phyloP scores from a whole-genome alignment of 192 early-diverging fungal species.

The Coemansia sp. region DNA sequence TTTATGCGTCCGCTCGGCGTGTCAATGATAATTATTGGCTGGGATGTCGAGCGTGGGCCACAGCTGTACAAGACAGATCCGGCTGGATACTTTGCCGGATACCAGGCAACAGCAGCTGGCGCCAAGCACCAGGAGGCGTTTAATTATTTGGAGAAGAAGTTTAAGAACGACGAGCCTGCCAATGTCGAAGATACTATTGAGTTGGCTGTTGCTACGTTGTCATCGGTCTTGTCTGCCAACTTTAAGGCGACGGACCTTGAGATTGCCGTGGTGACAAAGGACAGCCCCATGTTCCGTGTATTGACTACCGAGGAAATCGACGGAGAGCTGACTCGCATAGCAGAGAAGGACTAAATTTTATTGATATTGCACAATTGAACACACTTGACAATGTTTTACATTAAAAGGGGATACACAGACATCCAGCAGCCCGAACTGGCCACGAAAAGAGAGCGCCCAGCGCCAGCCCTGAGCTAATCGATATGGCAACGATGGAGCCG shows the following conservation, averaged over 20 bases:
- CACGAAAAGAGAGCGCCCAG: constrained; percentile 61
- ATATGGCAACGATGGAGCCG: constrained; percentile 67
- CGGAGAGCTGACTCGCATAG: constrained; percentile 51
- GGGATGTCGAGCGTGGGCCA: constrained; percentile 94
- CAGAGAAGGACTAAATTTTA: constrained; percentile 40
- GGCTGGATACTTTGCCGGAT: constrained; percentile 97
- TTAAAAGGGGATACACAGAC: constrained; percentile 36
- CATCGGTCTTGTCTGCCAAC: constrained; percentile 86
- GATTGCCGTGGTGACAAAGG: constrained; percentile 80
- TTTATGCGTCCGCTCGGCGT: constrained; percentile 97
- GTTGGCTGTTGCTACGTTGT: constrained; percentile 93
- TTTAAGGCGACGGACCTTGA: constrained; percentile 97
- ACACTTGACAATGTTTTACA: not conserved
- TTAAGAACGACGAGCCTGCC: constrained; percentile 85
- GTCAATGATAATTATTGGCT: constrained; percentile 97
- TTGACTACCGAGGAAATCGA: constrained; percentile 81
- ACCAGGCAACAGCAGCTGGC: constrained; percentile 92
- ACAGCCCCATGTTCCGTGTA: constrained; percentile 73
- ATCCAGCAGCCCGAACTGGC: constrained; percentile 44
- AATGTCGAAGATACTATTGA: constrained; percentile 88
- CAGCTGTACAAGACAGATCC: constrained; percentile 98
- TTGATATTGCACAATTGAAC: constrained; percentile 6
- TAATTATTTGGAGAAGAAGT: constrained; percentile 96
- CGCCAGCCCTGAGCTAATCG: constrained; percentile 63
- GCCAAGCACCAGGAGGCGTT: constrained; percentile 88